These are phyloP conservation scores for Syncephalastrum sp. DNA, from an alignment of 371 early-diverging fungal species.

Conservation along the genomic window DNA sequence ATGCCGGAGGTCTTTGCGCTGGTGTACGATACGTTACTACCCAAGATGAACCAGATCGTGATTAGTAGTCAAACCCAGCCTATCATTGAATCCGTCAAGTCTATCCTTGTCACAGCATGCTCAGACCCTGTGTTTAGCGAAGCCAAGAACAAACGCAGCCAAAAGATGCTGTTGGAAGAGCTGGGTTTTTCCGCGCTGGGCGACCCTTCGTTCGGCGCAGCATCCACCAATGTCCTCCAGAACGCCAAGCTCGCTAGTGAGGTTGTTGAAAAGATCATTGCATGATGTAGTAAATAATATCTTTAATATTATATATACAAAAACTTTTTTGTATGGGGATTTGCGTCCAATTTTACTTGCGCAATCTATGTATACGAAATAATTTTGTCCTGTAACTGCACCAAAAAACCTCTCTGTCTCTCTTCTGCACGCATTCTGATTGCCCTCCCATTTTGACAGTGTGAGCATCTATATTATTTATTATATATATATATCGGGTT, in stretches of 20 bases:
- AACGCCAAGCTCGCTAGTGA: constrained; percentile 62
- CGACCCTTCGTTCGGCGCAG: constrained; percentile 47
- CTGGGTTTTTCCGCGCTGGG: constrained; percentile 50
- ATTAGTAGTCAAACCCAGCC: constrained; percentile 66
- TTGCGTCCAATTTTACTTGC: too few species aligned
- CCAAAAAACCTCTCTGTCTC: too few species aligned
- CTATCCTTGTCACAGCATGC: constrained; percentile 75
- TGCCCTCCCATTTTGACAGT: too few species aligned
- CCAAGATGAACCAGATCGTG: constrained; percentile 77
- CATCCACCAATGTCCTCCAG: constrained; percentile 43
- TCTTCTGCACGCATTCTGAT: too few species aligned
- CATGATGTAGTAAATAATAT: constrained; percentile 4
- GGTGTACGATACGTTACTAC: constrained; percentile 74
- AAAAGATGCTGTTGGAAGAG: constrained; percentile 53
- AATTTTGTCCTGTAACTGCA: too few species aligned
- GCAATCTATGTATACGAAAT: too few species aligned
- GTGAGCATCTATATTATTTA: too few species aligned
- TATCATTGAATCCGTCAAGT: constrained; percentile 73
- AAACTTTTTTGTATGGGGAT: too few species aligned
- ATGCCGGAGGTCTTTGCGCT: constrained; percentile 76
- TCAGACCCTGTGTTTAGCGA: constrained; percentile 60
- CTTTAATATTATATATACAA: too few species aligned
- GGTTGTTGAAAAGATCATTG: constrained; percentile 61
- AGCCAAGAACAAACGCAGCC: constrained; percentile 42
- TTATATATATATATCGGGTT: too few species aligned